phyloP scores from a whole-genome alignment of 768 basidiomycete genomes.

The Mycena filopes region DNA sequence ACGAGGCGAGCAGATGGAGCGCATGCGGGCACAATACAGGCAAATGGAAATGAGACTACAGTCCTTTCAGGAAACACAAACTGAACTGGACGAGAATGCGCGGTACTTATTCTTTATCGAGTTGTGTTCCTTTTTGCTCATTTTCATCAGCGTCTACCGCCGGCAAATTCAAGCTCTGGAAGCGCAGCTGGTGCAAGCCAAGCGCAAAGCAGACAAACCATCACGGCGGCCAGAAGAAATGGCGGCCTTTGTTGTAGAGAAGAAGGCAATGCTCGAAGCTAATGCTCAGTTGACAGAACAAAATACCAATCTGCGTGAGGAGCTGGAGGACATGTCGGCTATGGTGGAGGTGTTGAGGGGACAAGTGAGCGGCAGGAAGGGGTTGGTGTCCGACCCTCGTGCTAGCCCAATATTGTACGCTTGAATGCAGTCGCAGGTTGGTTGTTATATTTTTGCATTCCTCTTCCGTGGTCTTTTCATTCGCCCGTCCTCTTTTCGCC shows the following conservation, averaged over 20 bases:
- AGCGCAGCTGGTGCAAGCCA: slow-evolving; percentile 60
- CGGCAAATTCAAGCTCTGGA: slow-evolving; percentile 73
- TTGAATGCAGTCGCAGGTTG: slow-evolving; percentile 14
- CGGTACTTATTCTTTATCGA: slow-evolving; percentile 54
- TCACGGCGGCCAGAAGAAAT: slow-evolving; percentile 50
- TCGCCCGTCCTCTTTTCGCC: too few species aligned
- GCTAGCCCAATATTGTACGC: slow-evolving; percentile 50
- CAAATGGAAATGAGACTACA: slow-evolving; percentile 75
- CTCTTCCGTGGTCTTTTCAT: too few species aligned
- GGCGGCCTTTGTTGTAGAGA: slow-evolving; percentile 57
- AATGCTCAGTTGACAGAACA: slow-evolving; percentile 67
- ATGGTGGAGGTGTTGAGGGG: slow-evolving; percentile 76
- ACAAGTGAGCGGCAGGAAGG: slow-evolving; percentile 58
- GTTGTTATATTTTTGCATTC: too few species aligned
- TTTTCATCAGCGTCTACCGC: slow-evolving; percentile 57
- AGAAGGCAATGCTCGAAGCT: slow-evolving; percentile 54
- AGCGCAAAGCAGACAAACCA: slow-evolving; percentile 52
- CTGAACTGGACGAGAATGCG: slow-evolving; percentile 65
- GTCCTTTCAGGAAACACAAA: slow-evolving; percentile 64
- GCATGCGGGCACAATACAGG: slow-evolving; percentile 66
- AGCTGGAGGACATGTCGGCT: slow-evolving; percentile 73
- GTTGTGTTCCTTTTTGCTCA: slow-evolving; percentile 7
- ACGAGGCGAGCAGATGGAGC: slow-evolving; percentile 66
- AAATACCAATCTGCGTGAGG: slow-evolving; percentile 64
- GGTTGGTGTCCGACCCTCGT: slow-evolving; percentile 58